Conservation (phyloP, 2,329 filamentous ascomycete genomes). For the Pyricularia grisea region DNA sequence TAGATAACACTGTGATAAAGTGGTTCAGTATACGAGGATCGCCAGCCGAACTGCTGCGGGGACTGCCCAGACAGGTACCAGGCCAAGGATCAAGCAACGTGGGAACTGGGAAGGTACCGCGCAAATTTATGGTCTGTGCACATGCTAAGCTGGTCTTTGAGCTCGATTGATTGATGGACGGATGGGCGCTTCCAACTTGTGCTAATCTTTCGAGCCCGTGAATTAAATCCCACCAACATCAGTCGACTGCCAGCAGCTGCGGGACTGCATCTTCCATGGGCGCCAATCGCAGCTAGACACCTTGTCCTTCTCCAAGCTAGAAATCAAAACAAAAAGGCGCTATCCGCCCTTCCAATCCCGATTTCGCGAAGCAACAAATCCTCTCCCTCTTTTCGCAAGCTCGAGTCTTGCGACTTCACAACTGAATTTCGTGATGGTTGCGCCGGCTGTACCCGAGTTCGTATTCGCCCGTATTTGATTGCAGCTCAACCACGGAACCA, state of each 20-base stretch:
- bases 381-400: neutral
- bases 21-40: neutral
- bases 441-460: slow-evolving; percentile 69
- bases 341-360: neutral
- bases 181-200: neutral
- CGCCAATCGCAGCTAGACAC: neutral
- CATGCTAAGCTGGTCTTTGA: slow-evolving; percentile 4
- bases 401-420: neutral
- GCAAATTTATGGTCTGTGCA: neutral
- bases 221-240: neutral
- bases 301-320: neutral
- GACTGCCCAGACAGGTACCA: neutral
- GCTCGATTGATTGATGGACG: neutral
- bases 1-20: neutral
- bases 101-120: neutral
- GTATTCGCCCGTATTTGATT: slow-evolving; percentile 18
- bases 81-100: neutral
- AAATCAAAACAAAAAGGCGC: neutral
- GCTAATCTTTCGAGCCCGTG: neutral
- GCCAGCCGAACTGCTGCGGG: neutral
- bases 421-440: slow-evolving; percentile 46
- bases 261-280: neutral
- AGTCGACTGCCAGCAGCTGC: neutral
- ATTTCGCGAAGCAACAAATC: neutral
- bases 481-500: slow-evolving; percentile 4